Base-by-base conservation (phyloP, 2,329 filamentous ascomycete species). In the Phialemoniopsis sp. region DNA sequence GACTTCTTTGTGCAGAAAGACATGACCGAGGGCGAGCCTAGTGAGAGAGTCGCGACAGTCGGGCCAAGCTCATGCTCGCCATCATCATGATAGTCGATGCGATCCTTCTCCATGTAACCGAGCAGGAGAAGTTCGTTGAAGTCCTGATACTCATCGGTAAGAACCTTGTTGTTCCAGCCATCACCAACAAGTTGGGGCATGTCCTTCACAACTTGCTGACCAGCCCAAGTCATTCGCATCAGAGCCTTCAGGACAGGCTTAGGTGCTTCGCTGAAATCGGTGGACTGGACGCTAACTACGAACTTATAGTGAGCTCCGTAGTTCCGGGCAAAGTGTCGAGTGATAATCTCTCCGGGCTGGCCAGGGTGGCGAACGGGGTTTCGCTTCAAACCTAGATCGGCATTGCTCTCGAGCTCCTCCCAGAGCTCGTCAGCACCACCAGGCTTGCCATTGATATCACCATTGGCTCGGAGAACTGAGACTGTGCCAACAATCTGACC, bases 291-390 rank as follows among this genome's bases (percentile, higher is more conserved):
- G 2, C 67, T 62, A 2, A 81, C 79, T 28, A 78, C 70, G 49
- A 80, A 86, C 39, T 85, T 85, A 56, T 86, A 86, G 0, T 73
- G 72, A 44, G 80, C 80, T 3, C 82, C 82, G 65, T 72, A 78
- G 44, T 81, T 81, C 21, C 68, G 66, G 3, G 62, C 56, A 42
- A 73, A 80, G 37, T 80, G 74, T 0, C 69, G 63, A 2, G 70
- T 76, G 40, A 26, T 7, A 16, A 52, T 13, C 10, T 49, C 60
- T 56, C 45, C 63, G 21, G 21, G 10, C 6, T 63, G 49, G 38
- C 60, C 63, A 12, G 46, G 18, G 17, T 56, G 52, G 6, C 60
- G 52, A 2, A 60, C 62, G 4, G 61, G 47, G 18, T 64, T 62
- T 34, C 78, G 60, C 42, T 58, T 57, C 14, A 81, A 54, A 3